phyloP scores from a whole-genome alignment of 768 basidiomycete genomes.

The Floccularia luteovirens region DNA sequence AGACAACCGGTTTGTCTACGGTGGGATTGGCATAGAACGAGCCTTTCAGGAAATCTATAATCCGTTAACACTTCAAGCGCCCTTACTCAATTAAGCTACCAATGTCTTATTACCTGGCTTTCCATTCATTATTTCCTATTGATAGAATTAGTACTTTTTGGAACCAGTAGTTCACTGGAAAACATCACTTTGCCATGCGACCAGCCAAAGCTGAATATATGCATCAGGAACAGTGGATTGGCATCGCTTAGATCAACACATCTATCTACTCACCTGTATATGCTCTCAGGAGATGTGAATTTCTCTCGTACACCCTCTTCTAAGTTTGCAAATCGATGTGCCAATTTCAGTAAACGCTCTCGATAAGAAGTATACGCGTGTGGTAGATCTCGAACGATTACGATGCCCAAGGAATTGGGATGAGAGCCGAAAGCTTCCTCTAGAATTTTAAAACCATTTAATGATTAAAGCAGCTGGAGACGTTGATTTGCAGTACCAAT shows the following conservation, averaged over 20 bases:
- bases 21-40: constrained; percentile 91
- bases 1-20: constrained; percentile 56
- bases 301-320: constrained; percentile 61
- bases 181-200: constrained; percentile 84
- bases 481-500: constrained; percentile 41
- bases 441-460: constrained; percentile 16
- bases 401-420: constrained; percentile 69
- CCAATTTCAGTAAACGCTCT: constrained; percentile 64
- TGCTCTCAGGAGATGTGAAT: constrained; percentile 64
- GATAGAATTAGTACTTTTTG: constrained; percentile 1
- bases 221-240: background rate
- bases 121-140: constrained; percentile 93
- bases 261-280: constrained; percentile 56
- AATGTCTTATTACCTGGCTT: constrained; percentile 47
- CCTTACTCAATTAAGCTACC: background rate
- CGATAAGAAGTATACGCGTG: constrained; percentile 51
- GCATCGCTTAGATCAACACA: background rate
- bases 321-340: constrained; percentile 69
- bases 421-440: constrained; percentile 81
- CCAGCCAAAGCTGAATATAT: constrained; percentile 81
- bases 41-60: constrained; percentile 75
- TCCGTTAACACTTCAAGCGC: background rate
- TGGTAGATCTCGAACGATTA: constrained; percentile 80
- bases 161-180: background rate
- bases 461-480: constrained; percentile 1